Base-by-base conservation (phyloP, 2,329 filamentous ascomycete species). In the Sphaceloma murrayae region DNA sequence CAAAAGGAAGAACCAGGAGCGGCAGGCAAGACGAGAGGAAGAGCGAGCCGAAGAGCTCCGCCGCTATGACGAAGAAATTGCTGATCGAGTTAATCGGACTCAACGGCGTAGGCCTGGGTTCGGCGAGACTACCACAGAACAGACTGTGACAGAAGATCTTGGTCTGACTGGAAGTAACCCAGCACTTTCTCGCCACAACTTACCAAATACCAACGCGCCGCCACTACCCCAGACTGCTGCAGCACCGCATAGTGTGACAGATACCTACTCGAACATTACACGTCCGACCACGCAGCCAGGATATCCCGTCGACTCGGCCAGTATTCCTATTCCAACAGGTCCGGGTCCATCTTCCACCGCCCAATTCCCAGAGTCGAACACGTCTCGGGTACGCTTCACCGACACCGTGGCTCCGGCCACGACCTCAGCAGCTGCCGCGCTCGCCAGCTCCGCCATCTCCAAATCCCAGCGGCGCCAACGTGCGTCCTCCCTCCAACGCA, bases 21-120 rank as follows among this genome's bases (percentile, higher is more conserved):
- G 58, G 64, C 73, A 57, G 70, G 80, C 58, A 64, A 75, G 52
- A 59, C 77, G 59, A 45, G 74, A 80, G 45, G 69, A 78, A 51
- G 72, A 77, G 43, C 74, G 77, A 16, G 73, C 83, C 4, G 74
- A 72, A 40, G 67, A 67, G 33, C 60, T 73, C 46, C 67, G 67
- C 43, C 65, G 62, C 48, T 69, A 68, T 49, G 64, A 68, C 9
- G 60, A 67, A n/a, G 57, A 66, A 16, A 63, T 66, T n/a, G 56
- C 59, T 29, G 52, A 58, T 11, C 45, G 47, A n/a, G 61, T 55
- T 49, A 60, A 60, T 34, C 55, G 57, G 10, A 45, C 42, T 13
- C 42, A 45, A 16, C 16, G 42, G n/a, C 30, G 31, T 4, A 17
- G 42, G 18, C 42, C 42, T 14, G 42, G 31, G 2, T 45, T 34